phyloP scores from a whole-genome alignment of 2,329 filamentous ascomycete species.

The Sphaerulina musiva region DNA sequence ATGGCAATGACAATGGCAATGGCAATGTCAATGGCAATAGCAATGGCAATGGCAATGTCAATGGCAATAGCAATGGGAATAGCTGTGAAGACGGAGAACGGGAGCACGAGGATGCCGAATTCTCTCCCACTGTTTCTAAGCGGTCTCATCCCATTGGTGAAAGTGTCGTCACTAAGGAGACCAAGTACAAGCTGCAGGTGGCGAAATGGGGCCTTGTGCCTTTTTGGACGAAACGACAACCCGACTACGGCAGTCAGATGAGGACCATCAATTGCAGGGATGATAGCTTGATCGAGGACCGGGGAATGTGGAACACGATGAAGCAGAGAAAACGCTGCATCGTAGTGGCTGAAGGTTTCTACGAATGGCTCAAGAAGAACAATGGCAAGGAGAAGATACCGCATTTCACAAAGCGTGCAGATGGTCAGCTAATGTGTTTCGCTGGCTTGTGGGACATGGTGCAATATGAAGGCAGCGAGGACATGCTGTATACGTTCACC shows the following conservation, averaged over 20 bases:
- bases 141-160: conserved; percentile 14
- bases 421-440: conserved; percentile 78
- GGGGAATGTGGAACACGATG: conserved; percentile 88
- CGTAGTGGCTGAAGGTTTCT: conserved; percentile 86
- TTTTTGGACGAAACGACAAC: conserved; percentile 82
- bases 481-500: conserved; percentile 80
- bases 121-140: conserved; percentile 24
- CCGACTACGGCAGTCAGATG: conserved; percentile 69
- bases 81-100: conserved; percentile 23
- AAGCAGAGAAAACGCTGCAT: conserved; percentile 84
- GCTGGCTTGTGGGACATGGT: conserved; percentile 90
- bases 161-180: conserved; percentile 31
- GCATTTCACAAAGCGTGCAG: conserved; percentile 73
- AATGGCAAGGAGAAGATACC: conserved; percentile 73
- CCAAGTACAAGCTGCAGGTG: conserved; percentile 72
- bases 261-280: conserved; percentile 94
- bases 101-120: conserved; percentile 23
- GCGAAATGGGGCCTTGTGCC: conserved; percentile 97
- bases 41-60: conserved; percentile 27
- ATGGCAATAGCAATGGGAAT: conserved; percentile 38
- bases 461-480: conserved; percentile 63
- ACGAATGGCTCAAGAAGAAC: conserved; percentile 85
- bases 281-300: conserved; percentile 68
- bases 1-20: conserved; percentile 22
- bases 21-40: conserved; percentile 5